Conservation (phyloP, 2,329 filamentous ascomycete genomes). For the Stachybotrys chlorohalonatus region DNA sequence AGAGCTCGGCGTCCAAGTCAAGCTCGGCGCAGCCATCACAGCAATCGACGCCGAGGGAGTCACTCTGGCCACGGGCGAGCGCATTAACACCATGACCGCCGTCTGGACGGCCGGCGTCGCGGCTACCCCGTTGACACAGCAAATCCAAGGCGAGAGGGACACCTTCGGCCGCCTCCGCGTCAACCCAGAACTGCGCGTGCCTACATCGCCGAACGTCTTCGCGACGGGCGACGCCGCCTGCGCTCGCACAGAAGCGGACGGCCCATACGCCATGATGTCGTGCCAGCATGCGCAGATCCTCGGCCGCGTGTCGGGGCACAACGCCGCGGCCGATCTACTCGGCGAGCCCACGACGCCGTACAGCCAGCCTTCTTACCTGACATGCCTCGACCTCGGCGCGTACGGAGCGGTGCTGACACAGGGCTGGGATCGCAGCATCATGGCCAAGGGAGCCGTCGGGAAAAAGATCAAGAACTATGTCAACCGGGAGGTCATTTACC, state of each 20-base stretch:
- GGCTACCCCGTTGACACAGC: constrained; percentile 20
- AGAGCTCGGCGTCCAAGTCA: constrained; percentile 17
- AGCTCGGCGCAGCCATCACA: constrained; percentile 15
- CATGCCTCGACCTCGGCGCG: constrained; percentile 26
- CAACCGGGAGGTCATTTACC: constrained; percentile 23
- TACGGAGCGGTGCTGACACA: constrained; percentile 16
- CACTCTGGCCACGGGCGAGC: constrained; percentile 17
- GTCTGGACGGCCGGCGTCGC: constrained; percentile 27
- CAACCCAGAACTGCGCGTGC: constrained; percentile 16
- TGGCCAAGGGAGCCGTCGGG: constrained; percentile 14
- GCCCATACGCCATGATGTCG: constrained; percentile 23
- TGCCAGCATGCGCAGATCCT: constrained; percentile 28
- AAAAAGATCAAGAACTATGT: constrained; percentile 23
- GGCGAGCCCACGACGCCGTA: constrained; percentile 13
- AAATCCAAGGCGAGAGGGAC: constrained; percentile 20
- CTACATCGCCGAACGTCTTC: constrained; percentile 11
- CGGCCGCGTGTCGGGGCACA: constrained; percentile 23
- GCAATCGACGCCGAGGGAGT: constrained; percentile 15
- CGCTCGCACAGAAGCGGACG: constrained; percentile 12
- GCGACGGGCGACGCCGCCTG: constrained; percentile 24
- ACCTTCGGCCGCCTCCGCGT: constrained; percentile 16
- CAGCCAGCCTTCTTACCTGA: constrained; percentile 18
- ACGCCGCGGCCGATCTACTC: constrained; percentile 24
- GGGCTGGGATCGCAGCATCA: constrained; percentile 22
- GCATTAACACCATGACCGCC: constrained; percentile 20